Conservation (phyloP, 768 basidiomycete genomes). For the Lepiota brunneoincarnata region DNA sequence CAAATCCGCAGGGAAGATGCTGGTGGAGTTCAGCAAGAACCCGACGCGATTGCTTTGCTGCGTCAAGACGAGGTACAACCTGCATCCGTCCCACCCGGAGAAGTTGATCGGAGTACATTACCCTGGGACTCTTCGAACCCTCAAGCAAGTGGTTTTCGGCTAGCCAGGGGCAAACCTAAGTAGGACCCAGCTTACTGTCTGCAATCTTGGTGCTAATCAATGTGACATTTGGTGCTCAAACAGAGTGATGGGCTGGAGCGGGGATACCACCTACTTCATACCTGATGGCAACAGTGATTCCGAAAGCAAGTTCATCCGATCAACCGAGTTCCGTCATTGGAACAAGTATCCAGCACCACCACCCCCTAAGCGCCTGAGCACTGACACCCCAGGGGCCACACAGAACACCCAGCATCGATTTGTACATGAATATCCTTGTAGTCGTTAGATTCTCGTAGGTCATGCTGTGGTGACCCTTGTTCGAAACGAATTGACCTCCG, state of each 20-base stretch:
- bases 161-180: background rate
- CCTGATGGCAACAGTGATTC: background rate
- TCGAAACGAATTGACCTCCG: too few species aligned
- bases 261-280: too few species aligned
- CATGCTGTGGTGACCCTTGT: background rate
- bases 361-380: background rate
- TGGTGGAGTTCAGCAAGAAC: background rate
- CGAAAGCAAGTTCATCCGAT: background rate
- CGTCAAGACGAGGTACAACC: background rate
- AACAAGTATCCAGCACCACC: background rate
- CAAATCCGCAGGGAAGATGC: background rate
- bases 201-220: background rate
- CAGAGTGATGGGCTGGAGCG: too few species aligned
- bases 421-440: background rate
- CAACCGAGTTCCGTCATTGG: conserved; percentile 1
- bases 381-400: background rate
- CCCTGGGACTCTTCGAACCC: too few species aligned
- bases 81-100: too few species aligned
- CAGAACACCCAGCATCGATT: conserved; percentile 8
- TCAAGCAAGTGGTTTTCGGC: background rate
- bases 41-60: background rate
- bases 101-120: too few species aligned
- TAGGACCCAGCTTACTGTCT: background rate
- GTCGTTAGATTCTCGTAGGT: background rate
- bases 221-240: background rate